A percentile compares a stretch with the other conserved stretches of the same genome.
These are phyloP conservation scores for Gautieria morchelliformis DNA, from an alignment of 768 basidiomycete species.

Conservation along the genomic window DNA sequence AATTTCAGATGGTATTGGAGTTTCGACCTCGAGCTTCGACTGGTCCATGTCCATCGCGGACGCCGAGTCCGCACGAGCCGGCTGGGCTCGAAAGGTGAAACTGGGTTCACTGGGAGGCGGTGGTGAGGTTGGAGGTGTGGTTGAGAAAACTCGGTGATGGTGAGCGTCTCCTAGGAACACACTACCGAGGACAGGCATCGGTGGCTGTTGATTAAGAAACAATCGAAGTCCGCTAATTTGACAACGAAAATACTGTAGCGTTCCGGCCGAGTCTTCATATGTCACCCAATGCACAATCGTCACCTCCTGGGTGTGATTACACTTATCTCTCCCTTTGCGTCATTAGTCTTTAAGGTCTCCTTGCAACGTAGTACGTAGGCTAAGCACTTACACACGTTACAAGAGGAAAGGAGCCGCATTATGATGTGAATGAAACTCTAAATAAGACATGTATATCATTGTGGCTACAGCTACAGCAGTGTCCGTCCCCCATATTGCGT, in stretches of 20 bases:
- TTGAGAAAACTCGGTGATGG: conserved; percentile 49
- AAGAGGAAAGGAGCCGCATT: too few relatives aligned
- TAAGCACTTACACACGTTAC: too few relatives aligned
- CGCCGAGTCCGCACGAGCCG: conserved; percentile 23
- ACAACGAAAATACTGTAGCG: too few relatives aligned
- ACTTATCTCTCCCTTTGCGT: too few relatives aligned
- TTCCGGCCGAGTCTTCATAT: too few relatives aligned
- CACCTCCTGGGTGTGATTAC: too few relatives aligned
- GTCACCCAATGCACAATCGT: too few relatives aligned
- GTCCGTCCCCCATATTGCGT: background rate
- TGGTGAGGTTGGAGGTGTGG: conserved; percentile 41
- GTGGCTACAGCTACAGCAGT: background rate
- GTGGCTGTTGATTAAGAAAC: background rate
- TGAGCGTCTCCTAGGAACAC: conserved; percentile 75
- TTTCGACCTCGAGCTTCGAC: conserved; percentile 2
- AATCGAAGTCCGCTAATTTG: background rate
- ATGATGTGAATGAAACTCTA: too few relatives aligned
- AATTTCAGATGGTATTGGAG: conserved; percentile 29
- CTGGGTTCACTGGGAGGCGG: conserved; percentile 15
- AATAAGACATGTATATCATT: background rate
- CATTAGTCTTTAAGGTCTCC: too few relatives aligned
- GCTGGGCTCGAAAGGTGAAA: conserved; percentile 10
- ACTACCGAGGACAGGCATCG: conserved; percentile 56
- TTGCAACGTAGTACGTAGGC: too few relatives aligned
- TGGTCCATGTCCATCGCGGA: conserved; percentile 6